These are phyloP conservation scores for Colletotrichum theobromicola DNA, from an alignment of 2,329 filamentous ascomycete species.

Conservation along the genomic window DNA sequence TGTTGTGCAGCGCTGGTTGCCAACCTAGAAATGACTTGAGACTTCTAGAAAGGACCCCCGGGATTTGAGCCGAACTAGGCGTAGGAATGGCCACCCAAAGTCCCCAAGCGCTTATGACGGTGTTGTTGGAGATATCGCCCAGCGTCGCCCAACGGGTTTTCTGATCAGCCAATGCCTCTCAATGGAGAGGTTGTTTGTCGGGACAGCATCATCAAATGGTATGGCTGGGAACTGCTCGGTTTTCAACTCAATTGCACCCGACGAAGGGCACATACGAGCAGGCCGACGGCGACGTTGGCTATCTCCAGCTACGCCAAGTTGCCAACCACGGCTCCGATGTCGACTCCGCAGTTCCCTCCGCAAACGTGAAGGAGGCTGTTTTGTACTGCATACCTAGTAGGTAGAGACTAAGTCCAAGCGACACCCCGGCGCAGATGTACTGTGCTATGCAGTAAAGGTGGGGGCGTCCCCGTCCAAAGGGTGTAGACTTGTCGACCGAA, in stretches of 20 bases:
- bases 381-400: no score
- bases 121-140: neutral
- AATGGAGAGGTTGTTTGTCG: no score
- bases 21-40: neutral
- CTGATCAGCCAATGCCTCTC: neutral
- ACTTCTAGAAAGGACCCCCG: conserved; percentile 7
- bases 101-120: neutral
- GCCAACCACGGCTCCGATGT: neutral
- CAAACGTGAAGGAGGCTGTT: neutral
- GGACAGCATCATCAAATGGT: neutral
- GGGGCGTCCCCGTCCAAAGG: conserved; percentile 11
- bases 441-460: neutral
- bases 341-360: conserved; percentile 10
- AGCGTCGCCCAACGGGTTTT: neutral
- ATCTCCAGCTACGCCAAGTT: conserved; percentile 10
- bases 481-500: conserved; percentile 19
- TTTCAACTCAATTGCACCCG: neutral
- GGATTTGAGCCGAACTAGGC: neutral
- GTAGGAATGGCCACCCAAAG: neutral
- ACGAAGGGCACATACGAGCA: no score
- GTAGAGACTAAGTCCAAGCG: no score
- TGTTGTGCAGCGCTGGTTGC: neutral
- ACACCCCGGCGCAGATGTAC: neutral
- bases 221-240: neutral
- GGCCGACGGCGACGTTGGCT: neutral